Evolutionary conservation across 768 basidiomycete genomes (phyloP), one percentile per base, ranked within the genome.

Genomic region (Saitozyma sp.): DNA sequence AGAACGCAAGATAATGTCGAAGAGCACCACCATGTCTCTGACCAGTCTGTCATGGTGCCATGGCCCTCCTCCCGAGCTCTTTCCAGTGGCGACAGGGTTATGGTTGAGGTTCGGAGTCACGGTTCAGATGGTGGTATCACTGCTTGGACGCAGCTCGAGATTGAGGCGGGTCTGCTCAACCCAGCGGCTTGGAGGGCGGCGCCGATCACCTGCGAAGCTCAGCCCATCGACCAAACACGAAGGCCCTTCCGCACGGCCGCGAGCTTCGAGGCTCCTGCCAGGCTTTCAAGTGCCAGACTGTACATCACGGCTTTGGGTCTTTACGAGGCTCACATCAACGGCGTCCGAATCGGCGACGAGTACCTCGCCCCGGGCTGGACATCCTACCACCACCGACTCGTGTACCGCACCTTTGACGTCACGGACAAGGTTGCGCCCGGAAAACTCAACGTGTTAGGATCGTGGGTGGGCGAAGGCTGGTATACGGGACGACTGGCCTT

Each of bases 341-440:
- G 73, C 45, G 17, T 42, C 17, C 50, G 41, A 19, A 55, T 74
- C 38, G 71, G 68, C 19, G 63, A 72, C 19, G 62, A 74, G 13
- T 49, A 68, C 45, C 46, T 72, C n/a, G 62, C 71, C 1, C 73
- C 73, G 19, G 73, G 73, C 10, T 74, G 73, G 73, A 62, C 64
- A 46, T 65, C 62, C 39, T 74, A 74, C 59, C 46, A 65, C 48
- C 71, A 74, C 54, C 71, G 69, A n/a, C 59, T 70, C 10, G 57
- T 67, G 49, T 74, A 69, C 50, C 73, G 72, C 63, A 70, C 73
- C 11, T 70, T 65, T 52, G 65, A 64, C 29, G 53, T 74, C 19
- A 19, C 59, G 1, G 6, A 11, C n/a, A 42, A 66, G 14, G 41
- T 37, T n/a, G 39, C 64, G 9, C 14, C 17, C 11, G 42, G 20